Conservation (phyloP, 257 asterid genomes). For the Osmanthus fragrans region DNA sequence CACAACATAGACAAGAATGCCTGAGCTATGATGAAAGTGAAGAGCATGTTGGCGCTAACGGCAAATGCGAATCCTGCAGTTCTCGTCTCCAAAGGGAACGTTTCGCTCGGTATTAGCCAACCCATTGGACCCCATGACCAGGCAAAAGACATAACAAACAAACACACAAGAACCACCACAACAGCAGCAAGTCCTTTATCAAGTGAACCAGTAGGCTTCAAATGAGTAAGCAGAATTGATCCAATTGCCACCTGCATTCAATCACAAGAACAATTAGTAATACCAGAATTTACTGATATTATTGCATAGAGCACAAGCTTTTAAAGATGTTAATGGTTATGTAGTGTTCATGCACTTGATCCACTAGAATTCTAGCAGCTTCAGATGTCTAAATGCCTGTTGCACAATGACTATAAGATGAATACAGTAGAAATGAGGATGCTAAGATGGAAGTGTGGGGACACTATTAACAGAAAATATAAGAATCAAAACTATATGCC, state of each 20-base stretch:
- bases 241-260: slow-evolving; percentile 21
- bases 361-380: no score
- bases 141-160: slow-evolving; percentile 42
- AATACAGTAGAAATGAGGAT: no score
- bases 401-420: no score
- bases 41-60: slow-evolving; percentile 55
- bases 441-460: no score
- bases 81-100: slow-evolving; percentile 44
- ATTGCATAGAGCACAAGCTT: no score
- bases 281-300: no score
- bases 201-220: slow-evolving; percentile 23
- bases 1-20: slow-evolving; percentile 51
- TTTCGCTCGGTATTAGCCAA: slow-evolving; percentile 47
- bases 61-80: slow-evolving; percentile 64
- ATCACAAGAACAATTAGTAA: no score
- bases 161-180: slow-evolving; percentile 35
- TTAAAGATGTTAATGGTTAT: no score
- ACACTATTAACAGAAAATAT: no score
- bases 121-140: slow-evolving; percentile 60
- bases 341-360: no score
- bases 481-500: no score
- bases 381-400: no score
- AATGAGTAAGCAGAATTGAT: slow-evolving; percentile 14
- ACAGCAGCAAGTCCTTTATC: not conserved
- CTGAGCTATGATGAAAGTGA: slow-evolving; percentile 52